These are phyloP conservation scores for Termitomyces sp. DNA, from an alignment of 768 basidiomycete species.

Conservation along the genomic window DNA sequence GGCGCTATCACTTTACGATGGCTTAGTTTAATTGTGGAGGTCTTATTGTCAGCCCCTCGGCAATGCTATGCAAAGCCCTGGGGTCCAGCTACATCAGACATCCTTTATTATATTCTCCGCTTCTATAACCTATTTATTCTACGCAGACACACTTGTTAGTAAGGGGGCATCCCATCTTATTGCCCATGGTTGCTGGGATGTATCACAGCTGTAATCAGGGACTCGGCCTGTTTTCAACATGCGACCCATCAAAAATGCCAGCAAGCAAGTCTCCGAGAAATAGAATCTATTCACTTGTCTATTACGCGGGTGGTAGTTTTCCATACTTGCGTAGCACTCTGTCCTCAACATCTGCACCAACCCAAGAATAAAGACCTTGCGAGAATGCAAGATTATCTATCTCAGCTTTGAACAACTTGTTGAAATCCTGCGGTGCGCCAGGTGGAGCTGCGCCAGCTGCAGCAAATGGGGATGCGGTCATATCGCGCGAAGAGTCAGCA, in stretches of 20 bases:
- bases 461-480: slow-evolving; percentile 70
- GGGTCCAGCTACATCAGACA: not conserved
- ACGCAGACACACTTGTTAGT: not conserved
- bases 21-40: slow-evolving; percentile 38
- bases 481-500: slow-evolving; percentile 76
- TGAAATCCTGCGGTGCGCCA: slow-evolving; percentile 77
- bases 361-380: slow-evolving; percentile 83
- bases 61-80: not conserved
- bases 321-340: slow-evolving; percentile 79
- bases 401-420: slow-evolving; percentile 89
- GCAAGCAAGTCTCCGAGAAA: not conserved
- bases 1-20: slow-evolving; percentile 95
- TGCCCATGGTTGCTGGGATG: not conserved
- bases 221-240: not conserved
- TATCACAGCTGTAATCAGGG: not conserved
- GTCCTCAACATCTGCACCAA: slow-evolving; percentile 76
- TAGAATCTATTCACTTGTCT: slow-evolving; percentile 12
- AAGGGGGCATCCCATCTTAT: not conserved
- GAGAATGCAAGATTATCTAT: slow-evolving; percentile 91
- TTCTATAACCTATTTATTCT: not conserved
- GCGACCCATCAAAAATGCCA: not conserved
- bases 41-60: not conserved
- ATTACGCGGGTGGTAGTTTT: slow-evolving; percentile 43
- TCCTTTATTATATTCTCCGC: not conserved
- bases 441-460: slow-evolving; percentile 44